Evolutionary conservation across 1,284 basidiomycete species (phyloP), one percentile per base, ranked within the genome.

Genomic region (Lentinula novae-zelandiae): DNA sequence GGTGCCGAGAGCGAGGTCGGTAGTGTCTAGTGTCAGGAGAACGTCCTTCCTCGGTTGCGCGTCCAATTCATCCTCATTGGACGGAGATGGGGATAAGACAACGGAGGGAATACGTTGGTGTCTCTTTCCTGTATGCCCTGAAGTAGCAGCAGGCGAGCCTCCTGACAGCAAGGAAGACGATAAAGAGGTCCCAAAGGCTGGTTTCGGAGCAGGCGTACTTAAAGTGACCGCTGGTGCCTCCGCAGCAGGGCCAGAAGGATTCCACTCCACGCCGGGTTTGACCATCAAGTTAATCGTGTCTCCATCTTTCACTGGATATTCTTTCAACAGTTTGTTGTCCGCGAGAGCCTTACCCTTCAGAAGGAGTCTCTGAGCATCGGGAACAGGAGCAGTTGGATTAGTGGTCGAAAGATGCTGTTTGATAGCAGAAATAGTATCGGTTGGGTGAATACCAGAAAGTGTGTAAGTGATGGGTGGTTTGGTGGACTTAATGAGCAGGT

Each of bases 311-410:
- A 96, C 81, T 66, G 78, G 84, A 77, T 96, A 98, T 72, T 97
- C 95, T 70, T 89, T 88, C 48, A 97, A 76, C 5, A 98, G 83
- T 72, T 95, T 95, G 44, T 76, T 78, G 75, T 96, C 95, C 27
- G 85, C 87, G 64, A 97, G 83, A 0, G 90, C 93, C 73, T 98
- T 98, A 61, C 95, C 95, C 74, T 95, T 96, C 61, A 96, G 81
- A 8, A 98, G 78, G 6, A 96, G 83, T 2, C 95, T 82, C 73
- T 96, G 94, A 20, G 82, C 79, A 69, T 90, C 84, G 53, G 87
- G 84, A 7, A 89, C 83, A 0, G 92, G 89, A 2, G 87, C 84
- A 51, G 80, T 76, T 1, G 86, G 79, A 59, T 86, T 78, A 1
- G 82, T 70, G 15, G 89, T 82, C 61, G 27, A 46, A 42, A 49